Conservation (phyloP, 1,284 basidiomycete species). For the Austroboletus novae-zelandiae region DNA sequence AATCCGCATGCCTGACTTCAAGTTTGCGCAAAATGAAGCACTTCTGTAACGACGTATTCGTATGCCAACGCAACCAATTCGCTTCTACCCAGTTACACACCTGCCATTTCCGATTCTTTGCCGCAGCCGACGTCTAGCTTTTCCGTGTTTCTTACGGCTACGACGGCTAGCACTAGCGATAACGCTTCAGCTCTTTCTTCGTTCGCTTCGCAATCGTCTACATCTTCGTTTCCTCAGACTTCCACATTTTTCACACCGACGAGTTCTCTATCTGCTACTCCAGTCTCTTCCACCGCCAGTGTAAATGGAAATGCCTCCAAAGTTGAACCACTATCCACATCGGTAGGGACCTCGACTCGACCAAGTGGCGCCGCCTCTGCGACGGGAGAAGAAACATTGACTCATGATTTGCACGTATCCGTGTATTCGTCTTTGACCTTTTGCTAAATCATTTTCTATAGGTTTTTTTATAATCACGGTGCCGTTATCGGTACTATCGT, state of each 20-base stretch:
- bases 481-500: constrained; percentile 59
- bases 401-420: constrained; percentile 19
- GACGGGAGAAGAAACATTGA: constrained; percentile 35
- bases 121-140: background rate
- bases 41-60: background rate
- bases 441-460: constrained; percentile 24
- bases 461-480: constrained; percentile 53
- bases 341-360: constrained; percentile 43
- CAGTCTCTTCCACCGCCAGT: constrained; percentile 31
- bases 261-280: constrained; percentile 41
- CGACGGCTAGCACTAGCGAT: background rate
- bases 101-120: background rate
- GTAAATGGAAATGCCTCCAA: constrained; percentile 38
- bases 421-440: background rate
- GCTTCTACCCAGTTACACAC: background rate
- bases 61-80: background rate
- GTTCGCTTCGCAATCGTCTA: background rate
- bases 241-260: constrained; percentile 1
- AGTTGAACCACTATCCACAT: constrained; percentile 39
- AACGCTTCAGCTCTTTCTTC: background rate
- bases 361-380: constrained; percentile 37
- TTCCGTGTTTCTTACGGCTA: background rate
- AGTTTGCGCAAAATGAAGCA: background rate
- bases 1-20: background rate
- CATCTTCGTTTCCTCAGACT: background rate